Percentiles rank a stretch among this genome's conserved stretches.
Evolutionary conservation across 305 asterid genomes (phyloP).

Genomic region (Salvia sclarea): DNA sequence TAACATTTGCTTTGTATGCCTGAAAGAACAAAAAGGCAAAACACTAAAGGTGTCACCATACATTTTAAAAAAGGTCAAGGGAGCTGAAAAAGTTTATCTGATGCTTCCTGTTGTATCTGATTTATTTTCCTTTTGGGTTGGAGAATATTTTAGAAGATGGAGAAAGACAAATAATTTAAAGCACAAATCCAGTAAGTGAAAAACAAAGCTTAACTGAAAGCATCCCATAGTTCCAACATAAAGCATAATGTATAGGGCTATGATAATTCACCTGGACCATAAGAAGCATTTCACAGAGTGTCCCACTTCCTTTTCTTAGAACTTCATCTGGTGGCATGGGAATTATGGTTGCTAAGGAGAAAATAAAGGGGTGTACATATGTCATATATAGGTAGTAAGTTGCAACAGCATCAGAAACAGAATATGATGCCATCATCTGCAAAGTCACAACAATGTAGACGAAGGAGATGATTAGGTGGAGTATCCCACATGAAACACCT

Average conservation of each 20-base stretch:
- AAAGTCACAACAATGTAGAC: conserved; percentile 40
- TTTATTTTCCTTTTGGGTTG: conserved; percentile 1
- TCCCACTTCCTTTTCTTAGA: conserved; percentile 98
- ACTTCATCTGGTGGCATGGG: conserved; percentile 99
- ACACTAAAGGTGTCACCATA: conserved; percentile 21
- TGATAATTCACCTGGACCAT: conserved; percentile 84
- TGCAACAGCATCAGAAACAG: conserved; percentile 99
- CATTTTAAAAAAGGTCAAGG: conserved; percentile 16
- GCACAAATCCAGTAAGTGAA: conserved; percentile 18
- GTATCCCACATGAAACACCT: conserved; percentile 24
- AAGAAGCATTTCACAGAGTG: conserved; percentile 99
- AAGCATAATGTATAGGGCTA: conserved; percentile 17
- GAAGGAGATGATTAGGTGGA: conserved; percentile 10
- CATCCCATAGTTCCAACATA: conserved; percentile 17
- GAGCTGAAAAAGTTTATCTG: conserved; percentile 23
- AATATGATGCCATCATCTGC: conserved; percentile 99
- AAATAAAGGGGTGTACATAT: conserved; percentile 96
- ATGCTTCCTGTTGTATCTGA: conserved; percentile 26
- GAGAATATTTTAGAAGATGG: conserved; percentile 14
- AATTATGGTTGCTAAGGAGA: conserved; percentile 96
- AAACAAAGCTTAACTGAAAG: conserved; percentile 13
- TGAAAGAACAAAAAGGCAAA: conserved; percentile 46
- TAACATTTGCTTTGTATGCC: conserved; percentile 94
- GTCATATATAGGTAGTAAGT: conserved; percentile 98
- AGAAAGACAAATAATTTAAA: conserved; percentile 18